These are phyloP conservation scores for Sclerotinia subarctica DNA, from an alignment of 2,329 filamentous ascomycete genomes.

Conservation along the genomic window DNA sequence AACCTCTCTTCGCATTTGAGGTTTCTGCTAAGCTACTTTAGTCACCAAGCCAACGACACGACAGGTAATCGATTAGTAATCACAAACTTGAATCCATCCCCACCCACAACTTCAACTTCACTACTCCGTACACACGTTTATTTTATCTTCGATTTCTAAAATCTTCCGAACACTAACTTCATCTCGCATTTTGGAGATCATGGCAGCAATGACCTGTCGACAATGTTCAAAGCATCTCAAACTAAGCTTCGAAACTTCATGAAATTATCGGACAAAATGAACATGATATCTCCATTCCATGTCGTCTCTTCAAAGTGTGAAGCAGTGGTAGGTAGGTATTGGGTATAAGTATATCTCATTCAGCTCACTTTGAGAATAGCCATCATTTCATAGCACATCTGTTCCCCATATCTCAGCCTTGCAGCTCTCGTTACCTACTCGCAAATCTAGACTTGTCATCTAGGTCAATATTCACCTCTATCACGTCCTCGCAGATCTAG, in stretches of 20 bases:
- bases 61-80: too few species aligned
- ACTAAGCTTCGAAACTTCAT: neutral
- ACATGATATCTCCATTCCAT: neutral
- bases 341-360: conserved; percentile 12
- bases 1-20: neutral
- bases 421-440: too few species aligned
- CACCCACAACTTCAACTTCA: neutral
- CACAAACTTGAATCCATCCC: neutral
- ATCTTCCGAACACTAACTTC: conserved; percentile 1
- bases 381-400: neutral
- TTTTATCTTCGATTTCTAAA: neutral
- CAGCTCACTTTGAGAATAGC: neutral
- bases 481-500: neutral
- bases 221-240: neutral
- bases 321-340: neutral
- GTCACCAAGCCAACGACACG: neutral
- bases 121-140: too few species aligned
- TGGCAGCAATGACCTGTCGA: neutral
- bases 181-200: neutral
- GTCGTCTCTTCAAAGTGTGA: neutral
- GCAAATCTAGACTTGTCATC: too few species aligned
- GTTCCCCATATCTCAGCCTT: neutral
- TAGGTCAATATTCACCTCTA: too few species aligned
- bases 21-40: neutral
- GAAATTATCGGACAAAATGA: neutral